Evolutionary conservation across 148 eudicot species (phyloP), one percentile per base, ranked within the genome.

Genomic region (Arctostaphylos glauca): DNA sequence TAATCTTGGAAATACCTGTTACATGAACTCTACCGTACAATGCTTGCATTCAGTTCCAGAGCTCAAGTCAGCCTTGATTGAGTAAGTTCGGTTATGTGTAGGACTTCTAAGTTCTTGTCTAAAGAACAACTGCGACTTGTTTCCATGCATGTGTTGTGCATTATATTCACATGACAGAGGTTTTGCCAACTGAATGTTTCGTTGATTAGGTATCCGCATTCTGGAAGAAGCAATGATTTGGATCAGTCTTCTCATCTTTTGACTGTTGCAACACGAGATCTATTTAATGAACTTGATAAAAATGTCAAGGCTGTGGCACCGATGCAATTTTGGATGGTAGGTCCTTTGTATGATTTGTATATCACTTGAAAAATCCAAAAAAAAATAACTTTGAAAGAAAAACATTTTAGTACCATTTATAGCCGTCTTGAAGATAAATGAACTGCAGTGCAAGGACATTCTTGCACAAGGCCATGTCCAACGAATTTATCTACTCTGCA

Each of bases 31-130:
- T 41, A 96, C 99, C 0, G 74, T 96, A 49, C 99, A 96, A 81
- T 96, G 99, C 85, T 84, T 96, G 84, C 97, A 94, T 89, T 93
- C 97, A 25, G 99, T 96, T 86, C 98, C 99, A 80, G 99, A 96
- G 88, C 84, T 96, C 87, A 96, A 96, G 85, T 96, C 99, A 83
- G 94, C 97, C 71, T 82, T 96, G 78, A 84, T 89, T 70, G 86
- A 88, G 98, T 94, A 76, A 88, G 94, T 83, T 74, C 3, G 46
- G 15, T 77, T 78, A 44, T 53, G 43, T 77, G 80, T 49, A 13
- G 16, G 50, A 15, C 52, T 23, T 48, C 64, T 71, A n/a, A 5
- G 38, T 31, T 31, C 38, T 31, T 58, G 6, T 44, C 13, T 23
- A 4, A 10, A 53, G 49, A 73, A n/a, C 1, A n/a, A 47, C 56